phyloP scores from a whole-genome alignment of 768 basidiomycete species.

The Amanita rimosa region DNA sequence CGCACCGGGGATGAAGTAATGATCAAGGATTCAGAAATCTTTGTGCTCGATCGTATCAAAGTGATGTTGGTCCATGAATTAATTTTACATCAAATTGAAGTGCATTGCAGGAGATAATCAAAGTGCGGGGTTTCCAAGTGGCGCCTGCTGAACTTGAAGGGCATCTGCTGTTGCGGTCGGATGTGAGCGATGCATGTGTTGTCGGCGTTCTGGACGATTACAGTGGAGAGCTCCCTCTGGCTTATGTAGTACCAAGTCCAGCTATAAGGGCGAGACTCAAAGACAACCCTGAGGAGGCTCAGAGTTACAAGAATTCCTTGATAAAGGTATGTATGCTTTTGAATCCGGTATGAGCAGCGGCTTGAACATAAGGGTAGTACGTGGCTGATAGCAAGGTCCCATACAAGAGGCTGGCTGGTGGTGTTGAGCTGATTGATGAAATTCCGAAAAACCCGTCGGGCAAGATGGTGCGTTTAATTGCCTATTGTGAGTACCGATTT shows the following conservation, averaged over 20 bases:
- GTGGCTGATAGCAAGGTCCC: slow-evolving; percentile 45
- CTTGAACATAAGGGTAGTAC: slow-evolving; percentile 23
- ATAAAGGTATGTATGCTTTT: slow-evolving; percentile 42
- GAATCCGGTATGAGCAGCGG: not conserved
- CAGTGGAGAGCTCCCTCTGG: slow-evolving; percentile 64
- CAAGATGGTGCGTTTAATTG: slow-evolving; percentile 39
- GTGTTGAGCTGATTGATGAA: slow-evolving; percentile 47
- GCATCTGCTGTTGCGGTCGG: slow-evolving; percentile 47
- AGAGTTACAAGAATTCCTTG: slow-evolving; percentile 32
- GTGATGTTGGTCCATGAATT: slow-evolving; percentile 18
- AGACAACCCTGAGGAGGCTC: slow-evolving; percentile 19
- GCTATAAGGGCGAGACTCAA: slow-evolving; percentile 25
- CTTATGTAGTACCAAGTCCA: slow-evolving; percentile 48
- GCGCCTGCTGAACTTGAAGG: slow-evolving; percentile 61
- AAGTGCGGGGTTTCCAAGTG: slow-evolving; percentile 50
- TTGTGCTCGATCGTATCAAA: slow-evolving; percentile 66
- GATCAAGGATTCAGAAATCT: slow-evolving; percentile 49
- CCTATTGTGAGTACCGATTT: too few species aligned
- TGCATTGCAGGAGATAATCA: slow-evolving; percentile 50
- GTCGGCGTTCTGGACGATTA: slow-evolving; percentile 65
- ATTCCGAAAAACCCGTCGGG: slow-evolving; percentile 67
- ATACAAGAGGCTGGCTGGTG: slow-evolving; percentile 53
- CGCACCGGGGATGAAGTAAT: slow-evolving; percentile 67
- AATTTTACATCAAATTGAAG: not conserved
- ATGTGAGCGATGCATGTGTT: slow-evolving; percentile 52